A percentile compares a stretch with the other conserved stretches of the same genome.
Evolutionary conservation across 768 basidiomycete genomes (phyloP).

Genomic region (Podaxis mareebaensis): DNA sequence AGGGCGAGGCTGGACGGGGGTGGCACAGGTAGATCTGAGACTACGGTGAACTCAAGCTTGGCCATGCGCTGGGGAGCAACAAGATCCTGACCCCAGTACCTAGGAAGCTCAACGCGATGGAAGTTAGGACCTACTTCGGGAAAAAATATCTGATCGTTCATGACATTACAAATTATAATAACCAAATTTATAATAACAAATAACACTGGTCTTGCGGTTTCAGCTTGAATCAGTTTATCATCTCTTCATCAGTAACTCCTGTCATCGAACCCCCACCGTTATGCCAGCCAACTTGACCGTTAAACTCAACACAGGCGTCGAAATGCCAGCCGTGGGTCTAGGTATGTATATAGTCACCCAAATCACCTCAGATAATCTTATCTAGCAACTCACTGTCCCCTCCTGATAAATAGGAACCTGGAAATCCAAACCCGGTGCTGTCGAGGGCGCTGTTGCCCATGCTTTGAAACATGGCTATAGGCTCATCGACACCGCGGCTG

Average conservation of each 20-base stretch:
- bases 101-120: no score
- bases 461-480: slow-evolving; percentile 77
- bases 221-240: background rate
- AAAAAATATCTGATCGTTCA: no score
- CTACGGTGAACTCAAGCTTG: no score
- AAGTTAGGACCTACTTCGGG: no score
- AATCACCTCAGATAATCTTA: background rate
- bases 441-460: slow-evolving; percentile 70
- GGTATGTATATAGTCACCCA: slow-evolving; percentile 34
- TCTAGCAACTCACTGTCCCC: background rate
- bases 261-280: no score
- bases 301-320: slow-evolving; percentile 74
- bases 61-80: no score
- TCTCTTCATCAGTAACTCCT: background rate
- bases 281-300: slow-evolving; percentile 54
- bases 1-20: no score
- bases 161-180: no score
- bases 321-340: slow-evolving; percentile 76
- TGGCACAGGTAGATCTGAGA: no score
- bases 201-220: background rate
- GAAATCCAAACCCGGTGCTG: slow-evolving; percentile 70
- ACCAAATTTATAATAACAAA: no score
- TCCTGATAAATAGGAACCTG: slow-evolving; percentile 58
- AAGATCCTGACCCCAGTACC: no score
- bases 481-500: slow-evolving; percentile 71